phyloP scores from a whole-genome alignment of 176 grass and related monocot genomes.

The Musa troglodytarum region DNA sequence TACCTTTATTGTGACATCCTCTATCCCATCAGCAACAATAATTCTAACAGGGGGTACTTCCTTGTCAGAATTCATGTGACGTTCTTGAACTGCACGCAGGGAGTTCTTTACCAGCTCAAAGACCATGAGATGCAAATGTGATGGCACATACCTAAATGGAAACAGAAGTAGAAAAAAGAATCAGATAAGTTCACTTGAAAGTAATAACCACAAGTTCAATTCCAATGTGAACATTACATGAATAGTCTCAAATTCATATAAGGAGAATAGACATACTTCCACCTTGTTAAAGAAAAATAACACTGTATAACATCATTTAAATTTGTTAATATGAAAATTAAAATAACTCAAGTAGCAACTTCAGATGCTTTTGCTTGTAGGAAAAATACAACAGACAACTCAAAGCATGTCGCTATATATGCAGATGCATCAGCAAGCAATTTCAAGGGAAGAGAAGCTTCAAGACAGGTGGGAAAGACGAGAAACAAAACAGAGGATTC shows the following conservation, averaged over 20 bases:
- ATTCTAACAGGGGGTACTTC: constrained; percentile 73
- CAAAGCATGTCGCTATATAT: too few relatives aligned
- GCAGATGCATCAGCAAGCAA: too few relatives aligned
- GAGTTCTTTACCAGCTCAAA: constrained; percentile 97
- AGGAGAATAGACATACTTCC: neutral
- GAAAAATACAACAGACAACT: too few relatives aligned
- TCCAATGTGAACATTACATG: neutral
- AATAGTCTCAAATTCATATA: neutral
- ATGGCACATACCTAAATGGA: constrained; percentile 55
- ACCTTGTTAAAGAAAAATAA: too few relatives aligned
- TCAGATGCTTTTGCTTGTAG: too few relatives aligned
- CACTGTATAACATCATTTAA: too few relatives aligned
- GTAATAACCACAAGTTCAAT: neutral
- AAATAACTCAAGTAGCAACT: too few relatives aligned
- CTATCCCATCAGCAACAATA: constrained; percentile 88
- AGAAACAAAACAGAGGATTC: too few relatives aligned
- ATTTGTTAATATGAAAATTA: too few relatives aligned
- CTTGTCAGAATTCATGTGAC: constrained; percentile 73
- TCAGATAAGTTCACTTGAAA: neutral
- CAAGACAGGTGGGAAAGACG: too few relatives aligned
- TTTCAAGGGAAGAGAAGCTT: too few relatives aligned
- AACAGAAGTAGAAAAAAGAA: neutral
- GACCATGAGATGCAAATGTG: constrained; percentile 95
- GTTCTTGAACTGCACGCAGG: constrained; percentile 87
- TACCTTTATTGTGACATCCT: constrained; percentile 98